Evolutionary conservation across 1,284 basidiomycete genomes (phyloP).

Genomic region (Pterulicium gracile): DNA sequence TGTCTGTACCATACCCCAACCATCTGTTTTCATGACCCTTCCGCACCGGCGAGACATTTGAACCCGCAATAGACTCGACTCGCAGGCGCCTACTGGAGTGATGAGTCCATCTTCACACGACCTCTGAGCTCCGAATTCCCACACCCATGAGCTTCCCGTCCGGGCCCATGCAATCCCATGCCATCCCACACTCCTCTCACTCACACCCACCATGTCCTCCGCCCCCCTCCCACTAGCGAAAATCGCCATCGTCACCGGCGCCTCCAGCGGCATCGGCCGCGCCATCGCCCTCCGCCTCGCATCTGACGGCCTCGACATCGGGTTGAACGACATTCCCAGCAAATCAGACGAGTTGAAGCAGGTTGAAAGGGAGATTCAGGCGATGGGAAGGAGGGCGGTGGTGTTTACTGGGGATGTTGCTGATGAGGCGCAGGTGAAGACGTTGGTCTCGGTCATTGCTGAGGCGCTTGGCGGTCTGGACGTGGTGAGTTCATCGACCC

Average conservation of each 20-base stretch:
- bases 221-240: background rate
- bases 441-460: constrained; percentile 11
- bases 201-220: too few species aligned
- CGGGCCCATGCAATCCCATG: too few species aligned
- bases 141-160: too few species aligned
- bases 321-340: constrained; percentile 9
- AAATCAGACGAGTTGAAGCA: constrained; percentile 1
- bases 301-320: constrained; percentile 11
- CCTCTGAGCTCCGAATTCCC: too few species aligned
- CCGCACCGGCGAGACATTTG: too few species aligned
- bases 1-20: too few species aligned
- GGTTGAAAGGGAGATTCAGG: constrained; percentile 7
- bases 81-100: too few species aligned
- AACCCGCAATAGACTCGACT: too few species aligned
- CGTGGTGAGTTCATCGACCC: constrained; percentile 9
- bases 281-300: constrained; percentile 13
- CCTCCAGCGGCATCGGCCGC: constrained; percentile 13
- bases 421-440: constrained; percentile 10
- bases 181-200: too few species aligned
- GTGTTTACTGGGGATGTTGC: constrained; percentile 7
- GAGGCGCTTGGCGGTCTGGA: constrained; percentile 12
- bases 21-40: too few species aligned
- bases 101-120: too few species aligned
- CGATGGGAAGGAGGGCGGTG: background rate
- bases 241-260: constrained; percentile 10